phyloP scores from a whole-genome alignment of 2,329 filamentous ascomycete species.

The Elsinoe arachidis region DNA sequence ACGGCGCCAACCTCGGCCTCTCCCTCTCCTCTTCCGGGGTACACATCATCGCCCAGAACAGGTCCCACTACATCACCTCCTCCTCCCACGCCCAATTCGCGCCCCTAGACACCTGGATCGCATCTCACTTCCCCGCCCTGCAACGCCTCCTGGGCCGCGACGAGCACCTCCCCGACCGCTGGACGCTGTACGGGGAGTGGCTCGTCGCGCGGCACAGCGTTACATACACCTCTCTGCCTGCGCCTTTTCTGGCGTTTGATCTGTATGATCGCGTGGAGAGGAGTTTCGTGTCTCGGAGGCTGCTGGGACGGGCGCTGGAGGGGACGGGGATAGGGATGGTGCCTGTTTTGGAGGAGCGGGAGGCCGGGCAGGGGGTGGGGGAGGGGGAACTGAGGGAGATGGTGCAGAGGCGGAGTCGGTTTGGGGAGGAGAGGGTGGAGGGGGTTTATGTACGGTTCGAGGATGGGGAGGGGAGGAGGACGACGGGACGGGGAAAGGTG shows the following conservation, averaged over 20 bases:
- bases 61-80: constrained; percentile 12
- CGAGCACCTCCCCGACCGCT: constrained; percentile 3
- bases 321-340: constrained; percentile 12
- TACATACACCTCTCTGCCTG: constrained; percentile 11
- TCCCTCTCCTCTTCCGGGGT: neutral
- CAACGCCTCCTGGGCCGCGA: neutral
- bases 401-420: constrained; percentile 4
- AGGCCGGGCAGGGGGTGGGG: neutral
- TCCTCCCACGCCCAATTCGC: constrained; percentile 13
- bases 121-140: constrained; percentile 2
- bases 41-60: constrained; percentile 13
- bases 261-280: constrained; percentile 9
- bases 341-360: neutral
- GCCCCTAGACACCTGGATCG: constrained; percentile 13
- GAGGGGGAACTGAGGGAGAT: neutral
- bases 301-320: neutral
- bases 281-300: constrained; percentile 7
- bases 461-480: constrained; percentile 5
- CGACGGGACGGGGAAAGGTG: constrained; percentile 14
- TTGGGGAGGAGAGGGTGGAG: constrained; percentile 10
- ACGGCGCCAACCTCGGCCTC: constrained; percentile 17
- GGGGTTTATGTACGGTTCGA: constrained; percentile 15
- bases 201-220: constrained; percentile 14
- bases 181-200: constrained; percentile 16
- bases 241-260: constrained; percentile 15